Evolutionary conservation across 495 filamentous ascomycete genomes (phyloP).

Genomic region (Lophium mytilinum): DNA sequence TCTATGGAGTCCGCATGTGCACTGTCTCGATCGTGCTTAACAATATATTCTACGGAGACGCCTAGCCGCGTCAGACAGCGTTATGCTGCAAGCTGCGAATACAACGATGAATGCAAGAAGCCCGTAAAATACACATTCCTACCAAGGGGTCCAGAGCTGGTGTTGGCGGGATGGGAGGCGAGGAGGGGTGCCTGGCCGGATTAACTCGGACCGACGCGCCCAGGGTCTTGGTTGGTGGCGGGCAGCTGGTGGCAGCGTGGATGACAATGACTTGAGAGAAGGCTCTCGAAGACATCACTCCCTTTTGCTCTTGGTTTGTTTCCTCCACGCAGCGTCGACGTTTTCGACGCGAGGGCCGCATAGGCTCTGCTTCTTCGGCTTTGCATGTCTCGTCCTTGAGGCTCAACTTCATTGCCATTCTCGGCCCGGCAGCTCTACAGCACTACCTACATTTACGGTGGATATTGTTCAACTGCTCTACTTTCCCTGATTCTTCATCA

Average conservation of each 20-base stretch:
- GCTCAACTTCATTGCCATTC: not conserved
- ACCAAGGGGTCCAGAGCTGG: no score
- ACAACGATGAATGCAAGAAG: no score
- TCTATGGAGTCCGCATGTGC: no score
- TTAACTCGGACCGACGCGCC: not conserved
- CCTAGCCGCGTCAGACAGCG: no score
- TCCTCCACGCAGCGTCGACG: not conserved
- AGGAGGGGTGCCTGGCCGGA: not conserved
- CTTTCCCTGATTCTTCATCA: no score
- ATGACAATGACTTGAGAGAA: not conserved
- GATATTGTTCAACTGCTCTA: no score
- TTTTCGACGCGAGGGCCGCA: not conserved
- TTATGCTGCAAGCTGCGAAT: no score
- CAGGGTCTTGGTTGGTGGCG: not conserved
- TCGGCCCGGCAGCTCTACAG: not conserved
- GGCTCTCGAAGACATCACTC: not conserved
- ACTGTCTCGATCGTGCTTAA: no score
- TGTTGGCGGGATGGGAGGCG: no score
- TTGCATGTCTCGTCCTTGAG: not conserved
- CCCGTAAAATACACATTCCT: no score
- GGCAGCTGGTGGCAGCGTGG: not conserved
- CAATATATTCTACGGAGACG: no score
- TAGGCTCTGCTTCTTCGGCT: not conserved
- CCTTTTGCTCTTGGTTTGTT: not conserved
- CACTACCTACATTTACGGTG: no score